Percentiles rank a stretch among this genome's conserved stretches.
Conservation (phyloP, 2,329 filamentous ascomycete species). For the Peltaster fructicola region DNA sequence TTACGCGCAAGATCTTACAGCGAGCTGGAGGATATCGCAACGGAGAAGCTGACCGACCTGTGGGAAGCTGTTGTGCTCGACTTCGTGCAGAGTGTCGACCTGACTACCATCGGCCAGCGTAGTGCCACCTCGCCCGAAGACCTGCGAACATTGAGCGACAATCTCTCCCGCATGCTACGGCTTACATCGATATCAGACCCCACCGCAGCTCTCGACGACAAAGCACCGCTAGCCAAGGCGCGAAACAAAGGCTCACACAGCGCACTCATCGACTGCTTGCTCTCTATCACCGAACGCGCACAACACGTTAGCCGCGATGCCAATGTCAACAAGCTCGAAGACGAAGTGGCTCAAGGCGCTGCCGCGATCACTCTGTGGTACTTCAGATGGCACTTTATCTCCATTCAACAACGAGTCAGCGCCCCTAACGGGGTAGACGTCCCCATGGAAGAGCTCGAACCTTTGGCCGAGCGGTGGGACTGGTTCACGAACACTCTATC, state of each 20-base stretch:
- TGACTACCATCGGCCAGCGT: conserved; percentile 52
- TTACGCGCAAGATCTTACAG: conserved; percentile 73
- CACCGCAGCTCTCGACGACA: conserved; percentile 50
- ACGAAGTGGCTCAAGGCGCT: conserved; percentile 57
- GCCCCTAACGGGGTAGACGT: conserved; percentile 32
- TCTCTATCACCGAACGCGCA: conserved; percentile 59
- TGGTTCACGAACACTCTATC: conserved; percentile 32
- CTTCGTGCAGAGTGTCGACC: conserved; percentile 49
- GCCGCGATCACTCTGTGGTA: conserved; percentile 69
- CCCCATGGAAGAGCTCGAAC: conserved; percentile 40
- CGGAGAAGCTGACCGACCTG: conserved; percentile 59
- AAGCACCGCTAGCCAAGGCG: too few species aligned
- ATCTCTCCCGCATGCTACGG: conserved; percentile 15
- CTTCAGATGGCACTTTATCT: conserved; percentile 63
- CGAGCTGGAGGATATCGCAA: conserved; percentile 71
- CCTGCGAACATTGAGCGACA: conserved; percentile 16
- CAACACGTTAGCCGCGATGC: too few species aligned
- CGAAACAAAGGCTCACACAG: too few species aligned
- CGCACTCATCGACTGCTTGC: conserved; percentile 48
- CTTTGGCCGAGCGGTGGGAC: conserved; percentile 34
- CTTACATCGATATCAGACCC: conserved; percentile 42
- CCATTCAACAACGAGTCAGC: conserved; percentile 30
- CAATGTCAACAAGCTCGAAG: conserved; percentile 61
- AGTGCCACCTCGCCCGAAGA: conserved; percentile 44
- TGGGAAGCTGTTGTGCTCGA: conserved; percentile 73